Base-by-base conservation (phyloP, 73 alveolate genomes). In the Uronychia binucleata region DNA sequence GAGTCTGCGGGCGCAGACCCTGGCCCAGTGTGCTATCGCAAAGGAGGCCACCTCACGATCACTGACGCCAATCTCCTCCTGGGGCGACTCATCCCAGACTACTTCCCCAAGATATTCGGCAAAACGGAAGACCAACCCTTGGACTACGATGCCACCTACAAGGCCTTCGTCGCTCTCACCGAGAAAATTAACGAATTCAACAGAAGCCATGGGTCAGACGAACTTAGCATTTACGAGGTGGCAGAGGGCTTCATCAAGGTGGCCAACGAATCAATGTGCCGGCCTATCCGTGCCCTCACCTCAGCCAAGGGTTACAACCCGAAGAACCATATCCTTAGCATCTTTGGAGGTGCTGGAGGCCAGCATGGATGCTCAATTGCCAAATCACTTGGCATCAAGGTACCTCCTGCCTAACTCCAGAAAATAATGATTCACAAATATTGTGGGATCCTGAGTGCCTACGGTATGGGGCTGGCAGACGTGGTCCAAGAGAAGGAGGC, bases 311-410 rank as follows among this genome's bases (percentile, higher is more conserved):
- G 99, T 1, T 91, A 75, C 79, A 91, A 88, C 32, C 98, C 97
- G 25, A 86, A 86, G 57, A 89, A 87, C 57, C 97, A 96, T 89
- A 83, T 91, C 14, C 86, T 96, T 14, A 80, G 87, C 34, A 84
- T 97, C 74, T 96, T 93, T 91, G 99, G 99, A 32, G 98, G 98
- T 27, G 99, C 99, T 33, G 99, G 98, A 34, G 98, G 97, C 30
- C 91, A 96, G 57, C 99, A 96, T 95, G 98, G 96, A 25, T 93
- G 98, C 67, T 88, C 97, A 26, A 84, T 96, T 33, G 99, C 99
- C 5, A 81, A 88, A 34, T 74, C 80, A 30, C 91, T 96, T 27
- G 98, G 97, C 13, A 95, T 96, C 35, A 82, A 74, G 58, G 87
- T 80, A 80, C 11, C n/a, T 11, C 5, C 19, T 35, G 58, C 19